Conservation (phyloP, 805 yeast species). For the Isabelozyma pseudorhagii region DNA sequence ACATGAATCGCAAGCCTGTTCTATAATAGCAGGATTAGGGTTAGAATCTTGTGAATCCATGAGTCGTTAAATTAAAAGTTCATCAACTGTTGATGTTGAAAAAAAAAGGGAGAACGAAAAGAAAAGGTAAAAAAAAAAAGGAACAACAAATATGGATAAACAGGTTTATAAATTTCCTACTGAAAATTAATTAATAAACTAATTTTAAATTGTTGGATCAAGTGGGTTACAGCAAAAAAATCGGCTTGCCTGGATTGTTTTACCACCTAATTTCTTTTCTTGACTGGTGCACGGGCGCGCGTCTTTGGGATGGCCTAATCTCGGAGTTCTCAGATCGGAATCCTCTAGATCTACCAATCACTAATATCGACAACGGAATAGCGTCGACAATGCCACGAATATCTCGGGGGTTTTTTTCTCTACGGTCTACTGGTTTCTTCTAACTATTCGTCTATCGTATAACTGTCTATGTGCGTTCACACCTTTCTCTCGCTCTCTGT, state of each 20-base stretch:
- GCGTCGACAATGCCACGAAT: not conserved
- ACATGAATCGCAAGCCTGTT: conserved; percentile 80
- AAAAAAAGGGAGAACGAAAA: not conserved
- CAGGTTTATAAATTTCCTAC: not conserved
- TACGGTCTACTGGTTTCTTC: too few relatives aligned
- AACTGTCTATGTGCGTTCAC: too few relatives aligned
- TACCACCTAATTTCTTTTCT: not conserved
- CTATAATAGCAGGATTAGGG: conserved; percentile 23
- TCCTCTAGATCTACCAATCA: not conserved
- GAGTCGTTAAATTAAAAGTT: not conserved
- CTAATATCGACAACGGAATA: too few relatives aligned
- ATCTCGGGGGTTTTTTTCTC: too few relatives aligned
- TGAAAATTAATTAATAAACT: not conserved
- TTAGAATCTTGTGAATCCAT: not conserved
- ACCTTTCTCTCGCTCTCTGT: too few relatives aligned
- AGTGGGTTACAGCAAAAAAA: not conserved
- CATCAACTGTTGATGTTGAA: not conserved
- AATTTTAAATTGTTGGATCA: not conserved
- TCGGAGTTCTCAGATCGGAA: not conserved
- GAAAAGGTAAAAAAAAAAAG: not conserved
- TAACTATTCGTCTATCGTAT: too few relatives aligned
- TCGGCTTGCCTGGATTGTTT: not conserved
- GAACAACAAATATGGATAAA: not conserved
- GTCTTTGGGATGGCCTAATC: not conserved
- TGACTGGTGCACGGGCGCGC: not conserved